Evolutionary conservation across 2,329 filamentous ascomycete genomes (phyloP).

Genomic region (Verticillium albo-atrum): DNA sequence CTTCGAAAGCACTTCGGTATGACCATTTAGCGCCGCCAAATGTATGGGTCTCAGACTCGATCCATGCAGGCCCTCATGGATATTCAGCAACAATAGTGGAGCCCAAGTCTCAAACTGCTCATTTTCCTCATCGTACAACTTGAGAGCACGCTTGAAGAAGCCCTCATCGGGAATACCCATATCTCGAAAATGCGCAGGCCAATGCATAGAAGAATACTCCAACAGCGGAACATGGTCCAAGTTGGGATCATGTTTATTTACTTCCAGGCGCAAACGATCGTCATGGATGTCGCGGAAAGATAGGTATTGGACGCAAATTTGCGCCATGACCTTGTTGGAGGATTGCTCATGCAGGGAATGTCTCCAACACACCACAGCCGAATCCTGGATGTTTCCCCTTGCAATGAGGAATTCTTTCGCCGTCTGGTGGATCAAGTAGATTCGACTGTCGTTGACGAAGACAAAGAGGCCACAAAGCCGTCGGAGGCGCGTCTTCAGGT

Average conservation of each 20-base stretch:
- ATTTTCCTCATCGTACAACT: neutral
- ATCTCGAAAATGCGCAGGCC: constrained; percentile 1
- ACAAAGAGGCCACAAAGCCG: constrained; percentile 2
- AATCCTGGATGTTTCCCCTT: neutral
- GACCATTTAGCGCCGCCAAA: constrained; percentile 1
- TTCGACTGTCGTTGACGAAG: constrained; percentile 1
- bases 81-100: neutral
- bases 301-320: constrained; percentile 1
- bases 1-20: neutral
- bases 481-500: neutral
- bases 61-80: neutral
- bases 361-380: neutral
- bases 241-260: neutral
- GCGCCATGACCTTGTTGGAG: neutral
- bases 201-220: neutral
- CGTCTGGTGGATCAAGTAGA: constrained; percentile 3
- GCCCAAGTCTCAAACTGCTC: neutral
- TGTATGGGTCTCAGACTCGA: neutral
- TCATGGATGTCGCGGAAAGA: neutral
- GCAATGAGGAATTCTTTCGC: constrained; percentile 3
- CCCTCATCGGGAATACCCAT: neutral
- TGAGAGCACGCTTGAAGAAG: neutral
- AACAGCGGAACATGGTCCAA: neutral
- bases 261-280: neutral
- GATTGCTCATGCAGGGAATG: neutral